Base-by-base conservation (phyloP, 345 rosid genomes). In the Moringa oleifera region DNA sequence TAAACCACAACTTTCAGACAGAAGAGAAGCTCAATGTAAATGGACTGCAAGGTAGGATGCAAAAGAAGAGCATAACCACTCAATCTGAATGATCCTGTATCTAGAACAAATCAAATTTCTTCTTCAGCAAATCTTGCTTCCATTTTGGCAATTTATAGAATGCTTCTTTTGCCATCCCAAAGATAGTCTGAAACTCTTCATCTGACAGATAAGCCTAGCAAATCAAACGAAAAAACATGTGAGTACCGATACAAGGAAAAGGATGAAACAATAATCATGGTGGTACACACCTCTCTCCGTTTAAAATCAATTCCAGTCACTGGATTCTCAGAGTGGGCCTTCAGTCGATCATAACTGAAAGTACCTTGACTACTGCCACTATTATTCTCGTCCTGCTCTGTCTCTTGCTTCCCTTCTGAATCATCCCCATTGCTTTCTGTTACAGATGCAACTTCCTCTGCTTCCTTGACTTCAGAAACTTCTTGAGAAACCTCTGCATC, bases 121-220 rank as follows among this genome's bases (percentile, higher is more conserved):
- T 91, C 86, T 95, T 95, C 64, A 68, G 89, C 68, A 89, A 71
- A 73, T 95, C 98, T 82, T 95, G 97, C 84, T 95, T 95, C 99
- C 99, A 95, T 69, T 80, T 85, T 4, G 99, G 99, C 72, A 85
- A 66, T 65, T 84, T 84, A 71, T 83, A 80, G 68, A 95, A 95
- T 65, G 75, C 85, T 69, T 80, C 97, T 77, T 89, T 95, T 58
- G 75, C 50, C 77, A 83, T 82, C 49, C 97, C 90, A 25, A 95
- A 81, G 54, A 91, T 74, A 24, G 70, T 68, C 74, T 80, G 72
- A 70, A 95, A 95, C 69, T 95, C 99, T 65, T 89, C 93, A 4
- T 78, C 89, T 2, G 94, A 79, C 54, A 95, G 81, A 68, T 95
- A 95, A 9, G 96, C 90, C 99, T 91, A 75, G 17, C 18, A 62